phyloP scores from a whole-genome alignment of 164 flowering plant genomes.

The Magnolia kwangsiensis region DNA sequence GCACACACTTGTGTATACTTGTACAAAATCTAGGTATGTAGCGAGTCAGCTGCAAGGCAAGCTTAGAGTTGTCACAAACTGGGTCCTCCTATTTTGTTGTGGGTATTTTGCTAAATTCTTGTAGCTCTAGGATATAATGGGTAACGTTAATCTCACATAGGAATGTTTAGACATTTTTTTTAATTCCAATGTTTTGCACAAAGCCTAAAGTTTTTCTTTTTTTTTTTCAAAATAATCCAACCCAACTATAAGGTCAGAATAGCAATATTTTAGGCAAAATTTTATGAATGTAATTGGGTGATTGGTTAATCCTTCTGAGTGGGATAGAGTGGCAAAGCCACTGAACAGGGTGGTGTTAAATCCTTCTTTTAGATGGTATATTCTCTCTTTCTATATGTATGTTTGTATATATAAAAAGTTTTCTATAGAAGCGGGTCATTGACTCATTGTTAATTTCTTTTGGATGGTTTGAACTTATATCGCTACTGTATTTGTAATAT shows the following conservation, averaged over 20 bases:
- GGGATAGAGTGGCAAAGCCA: not conserved
- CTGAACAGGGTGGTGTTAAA: not conserved
- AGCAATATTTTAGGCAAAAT: not conserved
- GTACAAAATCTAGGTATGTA: not conserved
- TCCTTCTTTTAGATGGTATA: not conserved
- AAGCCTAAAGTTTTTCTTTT: not conserved
- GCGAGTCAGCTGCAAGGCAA: not conserved
- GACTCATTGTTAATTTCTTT: not conserved
- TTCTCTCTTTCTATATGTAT: not conserved
- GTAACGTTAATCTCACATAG: not conserved
- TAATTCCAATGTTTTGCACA: not conserved
- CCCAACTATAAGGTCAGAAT: not conserved
- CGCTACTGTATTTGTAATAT: too few species aligned
- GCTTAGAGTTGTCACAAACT: conserved; percentile 1
- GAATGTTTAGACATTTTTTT: not conserved
- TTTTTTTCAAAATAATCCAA: not conserved
- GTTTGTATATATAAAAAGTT: not conserved
- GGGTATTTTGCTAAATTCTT: not conserved
- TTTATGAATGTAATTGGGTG: not conserved
- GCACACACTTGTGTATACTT: not conserved
- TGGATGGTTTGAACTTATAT: too few species aligned
- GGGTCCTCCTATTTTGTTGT: not conserved
- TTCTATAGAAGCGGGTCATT: not conserved
- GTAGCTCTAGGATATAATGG: not conserved
- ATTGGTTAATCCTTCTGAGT: not conserved